phyloP scores from a whole-genome alignment of 73 alveolate genomes.

The Paramecium sexaurelia region DNA sequence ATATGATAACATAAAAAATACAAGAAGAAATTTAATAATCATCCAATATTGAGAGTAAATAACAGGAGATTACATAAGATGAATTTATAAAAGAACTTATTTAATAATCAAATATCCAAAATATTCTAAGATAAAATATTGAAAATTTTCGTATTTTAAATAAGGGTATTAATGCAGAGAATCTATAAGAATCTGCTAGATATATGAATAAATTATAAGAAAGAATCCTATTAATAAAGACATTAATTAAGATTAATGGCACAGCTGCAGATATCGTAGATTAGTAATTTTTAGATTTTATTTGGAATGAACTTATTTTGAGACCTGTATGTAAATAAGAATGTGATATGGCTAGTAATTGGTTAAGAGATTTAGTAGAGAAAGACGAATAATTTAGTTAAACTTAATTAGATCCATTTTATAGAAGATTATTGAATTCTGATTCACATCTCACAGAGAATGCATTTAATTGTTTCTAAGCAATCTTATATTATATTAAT shows the following conservation, averaged over 20 bases:
- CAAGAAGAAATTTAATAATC: not conserved
- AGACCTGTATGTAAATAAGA: constrained; percentile 23
- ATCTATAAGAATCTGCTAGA: not conserved
- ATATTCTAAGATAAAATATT: not conserved
- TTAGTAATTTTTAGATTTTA: not conserved
- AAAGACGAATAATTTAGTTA: not conserved
- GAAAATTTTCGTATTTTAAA: not conserved
- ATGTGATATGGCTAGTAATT: constrained; percentile 20
- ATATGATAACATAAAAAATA: not conserved
- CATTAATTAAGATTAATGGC: not conserved
- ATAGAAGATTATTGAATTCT: not conserved
- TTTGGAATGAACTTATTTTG: constrained; percentile 28
- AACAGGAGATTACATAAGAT: not conserved
- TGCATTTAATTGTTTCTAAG: constrained; percentile 27
- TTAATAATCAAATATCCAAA: not conserved
- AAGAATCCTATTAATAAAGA: not conserved
- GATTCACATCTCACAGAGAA: constrained; percentile 13
- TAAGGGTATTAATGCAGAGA: not conserved
- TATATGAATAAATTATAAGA: constrained; percentile 53
- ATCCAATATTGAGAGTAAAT: not conserved
- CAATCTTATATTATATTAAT: not conserved
- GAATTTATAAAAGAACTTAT: constrained; percentile 11
- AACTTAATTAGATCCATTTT: not conserved
- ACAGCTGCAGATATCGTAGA: not conserved
- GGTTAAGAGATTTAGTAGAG: constrained; percentile 41